Evolutionary conservation across 2,329 filamentous ascomycete genomes (phyloP).

Genomic region (Aspergillus viridinutans): DNA sequence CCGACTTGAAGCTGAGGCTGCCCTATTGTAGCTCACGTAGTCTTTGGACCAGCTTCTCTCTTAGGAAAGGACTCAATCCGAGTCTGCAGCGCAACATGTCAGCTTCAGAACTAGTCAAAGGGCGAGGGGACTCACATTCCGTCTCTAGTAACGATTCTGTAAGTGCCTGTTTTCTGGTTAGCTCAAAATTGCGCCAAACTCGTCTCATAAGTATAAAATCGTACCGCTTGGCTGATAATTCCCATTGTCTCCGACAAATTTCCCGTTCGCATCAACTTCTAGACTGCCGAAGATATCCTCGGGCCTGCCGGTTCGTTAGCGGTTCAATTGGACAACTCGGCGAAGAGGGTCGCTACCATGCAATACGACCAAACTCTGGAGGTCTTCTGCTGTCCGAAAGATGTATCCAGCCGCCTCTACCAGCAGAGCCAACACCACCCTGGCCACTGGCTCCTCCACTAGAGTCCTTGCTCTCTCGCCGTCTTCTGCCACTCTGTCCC

Average conservation of each 20-base stretch:
- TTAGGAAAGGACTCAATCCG: constrained; percentile 46
- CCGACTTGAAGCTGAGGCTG: not conserved
- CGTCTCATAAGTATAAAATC: not conserved
- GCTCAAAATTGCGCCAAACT: not conserved
- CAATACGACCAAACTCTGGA: constrained; percentile 61
- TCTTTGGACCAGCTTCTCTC: constrained; percentile 47
- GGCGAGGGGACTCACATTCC: constrained; percentile 48
- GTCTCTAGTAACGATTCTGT: constrained; percentile 56
- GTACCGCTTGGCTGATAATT: constrained; percentile 57
- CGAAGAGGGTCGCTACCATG: constrained; percentile 40
- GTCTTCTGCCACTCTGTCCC: constrained; percentile 26
- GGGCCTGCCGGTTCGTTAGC: constrained; percentile 37
- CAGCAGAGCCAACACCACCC: constrained; percentile 55
- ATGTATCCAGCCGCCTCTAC: constrained; percentile 59
- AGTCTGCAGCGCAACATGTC: constrained; percentile 31
- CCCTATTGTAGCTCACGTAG: constrained; percentile 33
- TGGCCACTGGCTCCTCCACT: constrained; percentile 56
- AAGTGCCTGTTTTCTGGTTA: constrained; percentile 44
- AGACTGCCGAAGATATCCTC: constrained; percentile 64
- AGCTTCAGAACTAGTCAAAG: constrained; percentile 11
- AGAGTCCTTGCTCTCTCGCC: constrained; percentile 40
- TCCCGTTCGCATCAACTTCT: constrained; percentile 56
- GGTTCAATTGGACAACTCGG: not conserved
- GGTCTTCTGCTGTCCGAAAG: constrained; percentile 58
- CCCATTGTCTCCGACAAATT: constrained; percentile 54